Percentiles rank a stretch among this genome's conserved stretches.
Evolutionary conservation across 108 stramenopile species (phyloP).

Genomic region (Pseudonitzschia multiseries): DNA sequence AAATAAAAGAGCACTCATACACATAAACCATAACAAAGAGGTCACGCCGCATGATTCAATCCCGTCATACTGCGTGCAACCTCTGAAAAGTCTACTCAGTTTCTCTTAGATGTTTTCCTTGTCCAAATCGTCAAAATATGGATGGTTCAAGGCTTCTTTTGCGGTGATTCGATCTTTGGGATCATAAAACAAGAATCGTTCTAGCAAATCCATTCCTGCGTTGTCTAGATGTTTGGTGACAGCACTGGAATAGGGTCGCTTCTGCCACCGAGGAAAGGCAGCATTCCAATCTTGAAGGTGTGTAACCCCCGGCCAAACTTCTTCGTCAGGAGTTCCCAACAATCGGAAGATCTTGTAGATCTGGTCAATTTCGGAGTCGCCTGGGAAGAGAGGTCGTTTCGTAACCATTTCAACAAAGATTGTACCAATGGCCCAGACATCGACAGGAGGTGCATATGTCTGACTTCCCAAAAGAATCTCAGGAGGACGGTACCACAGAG

Average conservation of each 20-base stretch:
- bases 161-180: slow-evolving; percentile 96
- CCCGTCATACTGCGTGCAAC: not conserved
- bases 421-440: slow-evolving; percentile 94
- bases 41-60: slow-evolving; percentile 1
- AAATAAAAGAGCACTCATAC: not conserved
- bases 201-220: slow-evolving; percentile 74
- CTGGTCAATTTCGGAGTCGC: slow-evolving; percentile 98
- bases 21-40: not conserved
- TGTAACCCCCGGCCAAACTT: slow-evolving; percentile 89
- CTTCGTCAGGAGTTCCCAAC: slow-evolving; percentile 93
- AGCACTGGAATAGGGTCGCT: slow-evolving; percentile 56
- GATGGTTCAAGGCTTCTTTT: slow-evolving; percentile 91
- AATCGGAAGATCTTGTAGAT: slow-evolving; percentile 96
- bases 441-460: slow-evolving; percentile 93
- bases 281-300: slow-evolving; percentile 86
- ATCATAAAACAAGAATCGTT: slow-evolving; percentile 88
- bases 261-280: slow-evolving; percentile 86
- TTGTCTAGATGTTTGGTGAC: slow-evolving; percentile 71
- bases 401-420: slow-evolving; percentile 98
- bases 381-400: slow-evolving; percentile 95
- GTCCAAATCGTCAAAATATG: slow-evolving; percentile 96
- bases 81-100: not conserved
- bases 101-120: slow-evolving; percentile 73
- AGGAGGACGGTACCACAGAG: slow-evolving; percentile 98
- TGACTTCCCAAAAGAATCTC: slow-evolving; percentile 92